Conservation (phyloP, 768 basidiomycete genomes). For the Suillus variegatus region DNA sequence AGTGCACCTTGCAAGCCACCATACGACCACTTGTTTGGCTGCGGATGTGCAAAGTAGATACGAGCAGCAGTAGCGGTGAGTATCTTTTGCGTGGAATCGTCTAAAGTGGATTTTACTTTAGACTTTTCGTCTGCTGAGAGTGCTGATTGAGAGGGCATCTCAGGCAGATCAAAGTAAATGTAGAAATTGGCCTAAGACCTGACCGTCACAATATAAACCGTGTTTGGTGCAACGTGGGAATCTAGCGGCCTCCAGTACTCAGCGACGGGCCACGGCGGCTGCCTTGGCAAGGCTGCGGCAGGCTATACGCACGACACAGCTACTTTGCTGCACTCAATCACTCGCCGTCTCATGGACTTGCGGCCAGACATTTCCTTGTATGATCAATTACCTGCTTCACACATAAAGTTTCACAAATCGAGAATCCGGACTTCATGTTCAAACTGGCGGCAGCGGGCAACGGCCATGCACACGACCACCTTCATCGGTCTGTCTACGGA, state of each 20-base stretch:
- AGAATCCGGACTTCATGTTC: neutral
- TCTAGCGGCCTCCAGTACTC: too few species aligned
- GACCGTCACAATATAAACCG: conserved; percentile 3
- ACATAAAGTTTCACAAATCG: neutral
- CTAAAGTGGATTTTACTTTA: conserved; percentile 67
- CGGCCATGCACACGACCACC: neutral
- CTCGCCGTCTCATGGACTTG: neutral
- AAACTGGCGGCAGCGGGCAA: neutral
- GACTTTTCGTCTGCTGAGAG: conserved; percentile 76
- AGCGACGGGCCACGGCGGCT: too few species aligned
- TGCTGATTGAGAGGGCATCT: conserved; percentile 75
- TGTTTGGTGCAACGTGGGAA: conserved; percentile 7
- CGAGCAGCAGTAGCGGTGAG: conserved; percentile 78
- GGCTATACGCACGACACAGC: neutral
- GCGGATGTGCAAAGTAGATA: conserved; percentile 84
- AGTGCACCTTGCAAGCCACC: conserved; percentile 86
- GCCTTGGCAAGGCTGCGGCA: neutral
- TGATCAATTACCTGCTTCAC: neutral
- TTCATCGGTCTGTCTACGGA: neutral
- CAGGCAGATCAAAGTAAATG: neutral
- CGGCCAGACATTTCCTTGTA: neutral
- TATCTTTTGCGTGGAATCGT: conserved; percentile 68
- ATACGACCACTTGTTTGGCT: conserved; percentile 80
- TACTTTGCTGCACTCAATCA: neutral
- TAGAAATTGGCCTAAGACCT: conserved; percentile 7